phyloP scores from a whole-genome alignment of 2,329 filamentous ascomycete species.

The Phoma sp. region DNA sequence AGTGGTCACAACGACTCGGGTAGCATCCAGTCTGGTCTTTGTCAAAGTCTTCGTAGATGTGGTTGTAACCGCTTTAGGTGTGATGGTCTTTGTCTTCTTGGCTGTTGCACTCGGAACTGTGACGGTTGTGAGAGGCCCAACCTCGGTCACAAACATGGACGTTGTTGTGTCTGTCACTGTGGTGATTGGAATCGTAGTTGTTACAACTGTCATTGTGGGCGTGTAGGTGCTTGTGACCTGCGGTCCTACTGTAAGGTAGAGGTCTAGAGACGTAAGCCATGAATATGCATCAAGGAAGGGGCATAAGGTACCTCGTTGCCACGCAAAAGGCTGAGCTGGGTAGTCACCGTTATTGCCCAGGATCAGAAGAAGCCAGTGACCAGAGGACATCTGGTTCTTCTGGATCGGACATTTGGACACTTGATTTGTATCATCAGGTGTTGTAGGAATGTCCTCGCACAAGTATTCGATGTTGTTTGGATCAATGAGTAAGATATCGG shows the following conservation, averaged over 20 bases:
- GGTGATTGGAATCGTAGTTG: constrained; percentile 36
- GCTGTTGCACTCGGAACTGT: constrained; percentile 43
- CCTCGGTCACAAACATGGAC: constrained; percentile 29
- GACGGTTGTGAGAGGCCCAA: constrained; percentile 37
- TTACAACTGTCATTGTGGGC: constrained; percentile 41
- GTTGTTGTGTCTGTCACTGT: constrained; percentile 36
- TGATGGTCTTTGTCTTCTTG: constrained; percentile 39
- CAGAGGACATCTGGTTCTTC: constrained; percentile 52
- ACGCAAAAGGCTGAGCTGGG: constrained; percentile 51
- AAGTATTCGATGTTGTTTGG: constrained; percentile 49
- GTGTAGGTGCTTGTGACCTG: constrained; percentile 42
- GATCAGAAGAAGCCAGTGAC: constrained; percentile 53
- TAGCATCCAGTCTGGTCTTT: constrained; percentile 34
- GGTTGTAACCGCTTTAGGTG: constrained; percentile 33
- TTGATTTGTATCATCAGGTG: constrained; percentile 47
- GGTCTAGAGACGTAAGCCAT: constrained; percentile 27
- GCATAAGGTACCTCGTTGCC: constrained; percentile 49
- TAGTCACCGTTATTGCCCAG: constrained; percentile 52
- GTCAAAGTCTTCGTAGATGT: constrained; percentile 37
- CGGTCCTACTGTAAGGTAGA: constrained; percentile 41
- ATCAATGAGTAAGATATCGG: constrained; percentile 53
- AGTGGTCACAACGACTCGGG: constrained; percentile 32
- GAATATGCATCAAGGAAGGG: no score
- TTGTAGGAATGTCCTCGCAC: constrained; percentile 50
- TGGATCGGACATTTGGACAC: constrained; percentile 52